Evolutionary conservation across 1,139 yeast genomes (phyloP).

Genomic region (Geotrichum histeridarum): DNA sequence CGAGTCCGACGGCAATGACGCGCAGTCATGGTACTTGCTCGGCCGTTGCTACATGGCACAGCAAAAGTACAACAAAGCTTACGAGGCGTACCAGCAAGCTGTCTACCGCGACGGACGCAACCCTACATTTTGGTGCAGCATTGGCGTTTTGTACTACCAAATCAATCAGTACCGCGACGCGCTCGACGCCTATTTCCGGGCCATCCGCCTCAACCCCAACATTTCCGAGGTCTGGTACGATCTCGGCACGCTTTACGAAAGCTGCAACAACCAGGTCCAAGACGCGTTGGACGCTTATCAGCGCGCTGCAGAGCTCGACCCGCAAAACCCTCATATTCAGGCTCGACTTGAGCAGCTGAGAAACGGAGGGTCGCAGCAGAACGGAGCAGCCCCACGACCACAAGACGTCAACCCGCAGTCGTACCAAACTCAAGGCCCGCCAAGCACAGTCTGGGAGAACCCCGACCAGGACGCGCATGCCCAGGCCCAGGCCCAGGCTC

Average conservation of each 20-base stretch:
- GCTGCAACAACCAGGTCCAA: slow-evolving; percentile 89
- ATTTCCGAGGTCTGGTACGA: slow-evolving; percentile 98
- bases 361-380: slow-evolving; percentile 51
- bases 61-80: slow-evolving; percentile 91
- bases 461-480: slow-evolving; percentile 29
- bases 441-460: slow-evolving; percentile 31
- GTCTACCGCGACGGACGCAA: slow-evolving; percentile 93
- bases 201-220: slow-evolving; percentile 90
- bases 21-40: slow-evolving; percentile 93
- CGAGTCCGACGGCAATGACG: slow-evolving; percentile 85
- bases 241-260: slow-evolving; percentile 91
- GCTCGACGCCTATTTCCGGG: slow-evolving; percentile 93
- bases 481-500: slow-evolving; percentile 18
- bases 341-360: slow-evolving; percentile 81
- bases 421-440: slow-evolving; percentile 33
- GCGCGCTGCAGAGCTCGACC: slow-evolving; percentile 93
- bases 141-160: slow-evolving; percentile 93
- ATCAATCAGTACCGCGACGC: slow-evolving; percentile 96
- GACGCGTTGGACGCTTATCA: slow-evolving; percentile 96
- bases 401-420: slow-evolving; percentile 45
- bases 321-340: slow-evolving; percentile 88
- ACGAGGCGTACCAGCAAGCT: slow-evolving; percentile 97
- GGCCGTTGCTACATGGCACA: slow-evolving; percentile 97
- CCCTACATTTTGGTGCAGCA: slow-evolving; percentile 98
- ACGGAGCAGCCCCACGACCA: slow-evolving; percentile 55